Base-by-base conservation (phyloP, 306 rosid genomes). In the Datisca glomerata region DNA sequence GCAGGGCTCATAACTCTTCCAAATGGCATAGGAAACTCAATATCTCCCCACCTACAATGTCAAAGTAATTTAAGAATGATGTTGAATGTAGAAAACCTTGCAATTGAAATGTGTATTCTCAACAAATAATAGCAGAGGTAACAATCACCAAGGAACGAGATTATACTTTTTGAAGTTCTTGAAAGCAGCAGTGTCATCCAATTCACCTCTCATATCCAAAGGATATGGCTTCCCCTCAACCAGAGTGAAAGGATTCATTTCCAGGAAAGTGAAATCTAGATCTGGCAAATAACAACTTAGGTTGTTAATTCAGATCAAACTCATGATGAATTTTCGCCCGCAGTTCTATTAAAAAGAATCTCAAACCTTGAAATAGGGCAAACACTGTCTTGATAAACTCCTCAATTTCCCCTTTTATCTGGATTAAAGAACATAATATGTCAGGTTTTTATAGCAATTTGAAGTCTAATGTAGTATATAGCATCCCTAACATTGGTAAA, bases 201-300 rank as follows among this genome's bases (percentile, higher is more conserved):
- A 63, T 67, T 87, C 94, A 63, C 97, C 94, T 74, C 97, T 87
- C 97, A 87, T 87, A 70, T 87, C 94, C 76, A 87, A 72, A 61
- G 97, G 97, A 79, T 76, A 87, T 39, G 97, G 94, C 80, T 82
- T 87, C 68, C 89, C 94, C 41, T 76, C 53, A 37, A 83, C 77
- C 67, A 87, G 65, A 52, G 97, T 53, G 37, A 87, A 87, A 40
- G 97, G 97, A 58, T 87, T 87, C 94, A 87, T 74, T 84, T 87
- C 97, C 22, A 87, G 81, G 72, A 87, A 87, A 64, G 94, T 87
- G 73, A 87, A 87, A 71, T 87, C 97, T 78, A 87, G 60, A 69
- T 82, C 94, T 87, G 76, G 37, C 52, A 61, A 59, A 65, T n/a
- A 46, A 54, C 39, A 14, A 64, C 12, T 24, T 41, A 63, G 34